Percentiles rank a stretch among this genome's conserved stretches.
Evolutionary conservation across 2,329 filamentous ascomycete genomes (phyloP).

Genomic region (Fusarium nurragi): DNA sequence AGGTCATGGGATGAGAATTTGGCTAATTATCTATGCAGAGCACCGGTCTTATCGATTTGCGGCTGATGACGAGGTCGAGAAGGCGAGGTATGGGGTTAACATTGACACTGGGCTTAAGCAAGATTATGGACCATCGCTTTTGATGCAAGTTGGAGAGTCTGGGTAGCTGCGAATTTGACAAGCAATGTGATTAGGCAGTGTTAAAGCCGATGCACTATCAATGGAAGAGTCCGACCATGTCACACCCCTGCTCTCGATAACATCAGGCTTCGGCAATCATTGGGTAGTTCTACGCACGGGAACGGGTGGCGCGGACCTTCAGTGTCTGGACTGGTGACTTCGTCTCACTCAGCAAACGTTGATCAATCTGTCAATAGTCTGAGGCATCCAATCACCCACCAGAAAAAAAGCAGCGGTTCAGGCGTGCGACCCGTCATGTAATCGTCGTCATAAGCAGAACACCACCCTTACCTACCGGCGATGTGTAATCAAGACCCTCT

Average conservation of each 20-base stretch:
- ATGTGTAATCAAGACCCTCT: not conserved
- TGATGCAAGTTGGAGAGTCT: conserved; percentile 5
- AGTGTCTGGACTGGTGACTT: not conserved
- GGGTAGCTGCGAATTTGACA: not conserved
- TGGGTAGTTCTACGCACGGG: not conserved
- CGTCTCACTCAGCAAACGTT: conserved; percentile 16
- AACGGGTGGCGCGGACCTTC: not conserved
- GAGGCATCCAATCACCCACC: not conserved
- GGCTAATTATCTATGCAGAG: conserved; percentile 14
- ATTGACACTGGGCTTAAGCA: conserved; percentile 24
- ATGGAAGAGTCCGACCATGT: not conserved
- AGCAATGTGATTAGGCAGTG: not conserved
- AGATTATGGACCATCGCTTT: conserved; percentile 33
- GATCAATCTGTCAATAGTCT: not conserved
- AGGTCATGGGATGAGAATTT: fast-evolving
- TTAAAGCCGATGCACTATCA: not conserved
- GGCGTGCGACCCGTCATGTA: not conserved
- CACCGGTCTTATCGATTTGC: conserved; percentile 32
- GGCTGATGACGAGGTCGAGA: not conserved
- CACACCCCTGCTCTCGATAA: not conserved
- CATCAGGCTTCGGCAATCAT: conserved; percentile 3
- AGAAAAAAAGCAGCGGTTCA: not conserved
- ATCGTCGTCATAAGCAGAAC: conserved; percentile 3
- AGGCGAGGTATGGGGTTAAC: conserved; percentile 16
- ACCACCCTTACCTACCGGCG: not conserved